Base-by-base conservation (phyloP, 345 rosid genomes). In the Eucalyptus decipiens region DNA sequence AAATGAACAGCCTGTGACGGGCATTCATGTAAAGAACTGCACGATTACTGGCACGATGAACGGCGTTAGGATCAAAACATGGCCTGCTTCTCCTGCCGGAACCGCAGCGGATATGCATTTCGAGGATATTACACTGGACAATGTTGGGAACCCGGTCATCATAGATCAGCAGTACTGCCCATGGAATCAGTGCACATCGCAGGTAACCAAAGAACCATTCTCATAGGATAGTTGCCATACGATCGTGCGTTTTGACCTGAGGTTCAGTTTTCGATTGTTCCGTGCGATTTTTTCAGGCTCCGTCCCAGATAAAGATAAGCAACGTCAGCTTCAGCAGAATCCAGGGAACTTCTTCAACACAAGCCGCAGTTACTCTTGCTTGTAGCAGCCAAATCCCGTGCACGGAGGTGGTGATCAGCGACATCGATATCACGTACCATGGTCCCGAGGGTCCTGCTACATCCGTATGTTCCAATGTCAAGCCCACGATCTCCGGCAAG, bases 51-150 rank as follows among this genome's bases (percentile, higher is more conserved):
- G 67, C 15, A 90, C 96, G 4, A 47, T 40, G 32, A 95, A 95
- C 40, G 96, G 96, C 1, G 87, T 94, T 8, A 92, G 97, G 47
- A 92, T 96, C 92, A 96, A 96, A 89, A 91, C 93, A 26, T 96
- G 95, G 96, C 98, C 97, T 7, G 90, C 90, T 2, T 89, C 93
- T 24, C n/a, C 87, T 28, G 18, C 43, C 8, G 91, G 90, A 54
- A 28, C 50, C 0, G 97, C 90, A 8, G 11, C 92, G 2, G 89
- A 90, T 28, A 58, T 92, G 62, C 93, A 92, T 72, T 94, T 92
- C 19, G 92, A 92, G 67, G 94, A 90, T 72, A 89, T 93, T 45
- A 86, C 37, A 6, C 87, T 93, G 94, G 49, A 87, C 15, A 88
- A 93, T 18, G 94, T 92, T 4, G 40, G 87, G 45, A 90, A 50